Evolutionary conservation across 345 rosid genomes (phyloP), one percentile per base, ranked within the genome.

Genomic region (Eucalyptus guilfoylei): DNA sequence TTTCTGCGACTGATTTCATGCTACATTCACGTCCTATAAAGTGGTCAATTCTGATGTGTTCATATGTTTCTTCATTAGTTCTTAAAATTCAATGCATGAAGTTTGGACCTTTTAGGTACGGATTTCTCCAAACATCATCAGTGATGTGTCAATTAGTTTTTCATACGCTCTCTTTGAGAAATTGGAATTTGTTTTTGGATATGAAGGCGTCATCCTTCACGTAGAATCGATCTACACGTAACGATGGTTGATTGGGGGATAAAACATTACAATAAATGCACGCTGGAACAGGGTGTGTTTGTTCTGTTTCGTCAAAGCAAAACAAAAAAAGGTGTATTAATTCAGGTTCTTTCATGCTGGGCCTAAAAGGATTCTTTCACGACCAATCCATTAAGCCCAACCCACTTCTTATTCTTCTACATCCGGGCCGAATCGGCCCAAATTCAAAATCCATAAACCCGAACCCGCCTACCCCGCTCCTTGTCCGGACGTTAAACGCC

Each of bases 91-190:
- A 34, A 72, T 2, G 14, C 45, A 34, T 1, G 7, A 19, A 5
- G 3, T 19, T 55, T 23, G 30, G 0, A 5, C 30, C 30, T 55
- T 24, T 55, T 10, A 24, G 14, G 30, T 24, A 9, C 0, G 21
- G 62, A 23, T 55, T 55, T 2, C 6, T 55, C 62, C 3, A 52
- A 1, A 52, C 0, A 19, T 52, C 10, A 7, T 52, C 0, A 4
- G 58, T 52, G 0, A 19, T 19, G 0, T 52, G 19, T 4, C 2
- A 52, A 52, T 19, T 0, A 52, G 0, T 19, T 19, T 52, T 52
- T 52, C 24, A 52, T 19, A 3, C 0, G 5, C 5, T 52, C 5
- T 52, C 1, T 19, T 52, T 5, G 2, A 52, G 2, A 52, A 52
- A 52, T 52, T 0, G 1, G 54, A 50, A 50, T 50, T 50, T 50